Evolutionary conservation across 495 filamentous ascomycete genomes (phyloP).

Genomic region (Hypoxylon crocopeplum): DNA sequence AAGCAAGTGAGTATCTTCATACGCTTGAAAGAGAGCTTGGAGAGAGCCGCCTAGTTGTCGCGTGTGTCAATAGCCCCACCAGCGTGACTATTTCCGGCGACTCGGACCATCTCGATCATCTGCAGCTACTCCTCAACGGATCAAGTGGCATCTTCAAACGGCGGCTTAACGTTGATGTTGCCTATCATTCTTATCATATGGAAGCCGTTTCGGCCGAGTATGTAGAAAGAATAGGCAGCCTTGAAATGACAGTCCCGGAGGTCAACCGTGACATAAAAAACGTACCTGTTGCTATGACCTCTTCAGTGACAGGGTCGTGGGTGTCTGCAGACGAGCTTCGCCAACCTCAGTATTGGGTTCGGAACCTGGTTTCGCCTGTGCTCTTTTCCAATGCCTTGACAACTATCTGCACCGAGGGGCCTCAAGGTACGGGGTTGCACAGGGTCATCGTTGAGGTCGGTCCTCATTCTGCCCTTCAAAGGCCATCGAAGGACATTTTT

Average conservation of each 20-base stretch:
- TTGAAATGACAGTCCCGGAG: neutral
- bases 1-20: slow-evolving; percentile 30
- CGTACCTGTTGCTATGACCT: too few relatives aligned
- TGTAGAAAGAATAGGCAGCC: slow-evolving; percentile 1
- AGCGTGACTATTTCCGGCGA: slow-evolving; percentile 53
- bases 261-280: neutral
- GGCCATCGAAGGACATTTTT: slow-evolving; percentile 55
- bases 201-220: slow-evolving; percentile 39
- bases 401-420: neutral
- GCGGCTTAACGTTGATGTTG: slow-evolving; percentile 53
- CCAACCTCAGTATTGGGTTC: neutral
- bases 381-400: neutral
- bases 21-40: slow-evolving; percentile 42
- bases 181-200: slow-evolving; percentile 66
- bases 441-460: neutral
- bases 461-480: slow-evolving; percentile 39
- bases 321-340: neutral
- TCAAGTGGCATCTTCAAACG: slow-evolving; percentile 52
- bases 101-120: slow-evolving; percentile 37
- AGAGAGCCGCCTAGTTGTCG: slow-evolving; percentile 42
- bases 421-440: neutral
- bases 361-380: neutral
- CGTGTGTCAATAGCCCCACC: slow-evolving; percentile 55
- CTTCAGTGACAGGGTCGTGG: neutral
- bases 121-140: slow-evolving; percentile 35